These are phyloP conservation scores for Aspergillus diversus DNA, from an alignment of 495 filamentous ascomycete genomes.

Conservation along the genomic window DNA sequence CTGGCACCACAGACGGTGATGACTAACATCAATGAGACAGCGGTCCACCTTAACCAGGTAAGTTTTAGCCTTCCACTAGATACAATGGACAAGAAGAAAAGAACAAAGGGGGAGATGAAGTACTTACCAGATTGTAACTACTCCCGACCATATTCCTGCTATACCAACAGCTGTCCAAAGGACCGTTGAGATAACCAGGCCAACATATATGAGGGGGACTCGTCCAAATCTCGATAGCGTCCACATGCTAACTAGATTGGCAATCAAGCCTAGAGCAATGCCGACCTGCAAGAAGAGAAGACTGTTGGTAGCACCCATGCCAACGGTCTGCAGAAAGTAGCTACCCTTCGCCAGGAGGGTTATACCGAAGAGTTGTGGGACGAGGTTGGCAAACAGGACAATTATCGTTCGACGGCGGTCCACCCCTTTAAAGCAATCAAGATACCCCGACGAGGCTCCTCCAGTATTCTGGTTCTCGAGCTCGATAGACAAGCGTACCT, in stretches of 20 bases:
- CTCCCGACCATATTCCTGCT: conserved; percentile 33
- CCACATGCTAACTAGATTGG: conserved; percentile 36
- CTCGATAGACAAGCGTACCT: conserved; percentile 29
- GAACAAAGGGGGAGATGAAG: not conserved
- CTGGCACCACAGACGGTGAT: conserved; percentile 33
- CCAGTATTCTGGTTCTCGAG: conserved; percentile 28
- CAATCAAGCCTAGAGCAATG: conserved; percentile 34
- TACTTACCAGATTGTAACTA: conserved; percentile 36
- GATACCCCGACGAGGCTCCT: conserved; percentile 29
- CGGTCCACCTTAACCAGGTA: conserved; percentile 35
- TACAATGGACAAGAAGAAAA: not conserved
- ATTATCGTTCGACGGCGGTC: conserved; percentile 52
- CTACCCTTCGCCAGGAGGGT: conserved; percentile 36
- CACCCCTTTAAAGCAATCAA: conserved; percentile 49
- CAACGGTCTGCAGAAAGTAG: conserved; percentile 41
- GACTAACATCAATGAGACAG: conserved; percentile 33
- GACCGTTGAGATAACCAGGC: conserved; percentile 23
- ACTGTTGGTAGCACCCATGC: conserved; percentile 35
- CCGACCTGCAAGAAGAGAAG: conserved; percentile 38
- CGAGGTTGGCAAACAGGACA: conserved; percentile 39
- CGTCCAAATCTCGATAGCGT: conserved; percentile 34
- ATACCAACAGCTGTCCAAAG: conserved; percentile 41
- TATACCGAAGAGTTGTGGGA: conserved; percentile 39
- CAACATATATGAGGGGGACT: conserved; percentile 26
- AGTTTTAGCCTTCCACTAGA: not conserved